Evolutionary conservation across 2,329 filamentous ascomycete species (phyloP).

Genomic region (Orbilia oligospora): DNA sequence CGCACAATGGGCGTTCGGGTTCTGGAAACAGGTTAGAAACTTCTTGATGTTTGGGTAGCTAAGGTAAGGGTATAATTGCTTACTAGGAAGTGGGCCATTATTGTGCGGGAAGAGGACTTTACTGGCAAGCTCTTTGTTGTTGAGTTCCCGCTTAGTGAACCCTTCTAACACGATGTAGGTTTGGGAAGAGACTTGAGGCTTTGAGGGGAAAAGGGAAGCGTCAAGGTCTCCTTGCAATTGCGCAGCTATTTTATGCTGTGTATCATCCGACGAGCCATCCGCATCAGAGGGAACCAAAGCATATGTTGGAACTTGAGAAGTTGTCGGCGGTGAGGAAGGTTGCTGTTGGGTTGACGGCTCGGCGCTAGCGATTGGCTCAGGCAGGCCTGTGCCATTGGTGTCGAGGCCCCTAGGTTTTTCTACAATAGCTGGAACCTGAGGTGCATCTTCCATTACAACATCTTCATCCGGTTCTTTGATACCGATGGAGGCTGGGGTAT

Average conservation of each 20-base stretch:
- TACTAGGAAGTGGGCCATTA: conserved; percentile 70
- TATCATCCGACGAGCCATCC: conserved; percentile 43
- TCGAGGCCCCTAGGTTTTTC: not conserved
- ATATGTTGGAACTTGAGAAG: conserved; percentile 59
- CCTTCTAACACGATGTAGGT: conserved; percentile 72
- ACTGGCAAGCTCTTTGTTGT: conserved; percentile 72
- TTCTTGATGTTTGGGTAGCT: not conserved
- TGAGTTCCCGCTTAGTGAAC: conserved; percentile 70
- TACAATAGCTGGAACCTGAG: not conserved
- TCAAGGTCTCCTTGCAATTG: conserved; percentile 55
- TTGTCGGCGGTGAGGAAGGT: conserved; percentile 6
- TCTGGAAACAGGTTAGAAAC: conserved; percentile 61
- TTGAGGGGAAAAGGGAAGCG: conserved; percentile 38
- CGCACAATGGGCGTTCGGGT: conserved; percentile 73
- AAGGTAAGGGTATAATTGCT: conserved; percentile 61
- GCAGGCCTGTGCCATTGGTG: not conserved
- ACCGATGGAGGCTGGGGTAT: conserved; percentile 20
- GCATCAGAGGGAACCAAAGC: conserved; percentile 58
- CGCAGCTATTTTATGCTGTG: conserved; percentile 46
- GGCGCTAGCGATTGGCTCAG: not conserved
- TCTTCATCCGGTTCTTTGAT: conserved; percentile 37
- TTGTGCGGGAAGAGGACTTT: conserved; percentile 73
- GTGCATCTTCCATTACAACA: conserved; percentile 48
- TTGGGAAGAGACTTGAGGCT: conserved; percentile 31
- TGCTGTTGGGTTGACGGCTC: conserved; percentile 23